phyloP scores from a whole-genome alignment of 257 asterid genomes.

The Solanum neorickii region DNA sequence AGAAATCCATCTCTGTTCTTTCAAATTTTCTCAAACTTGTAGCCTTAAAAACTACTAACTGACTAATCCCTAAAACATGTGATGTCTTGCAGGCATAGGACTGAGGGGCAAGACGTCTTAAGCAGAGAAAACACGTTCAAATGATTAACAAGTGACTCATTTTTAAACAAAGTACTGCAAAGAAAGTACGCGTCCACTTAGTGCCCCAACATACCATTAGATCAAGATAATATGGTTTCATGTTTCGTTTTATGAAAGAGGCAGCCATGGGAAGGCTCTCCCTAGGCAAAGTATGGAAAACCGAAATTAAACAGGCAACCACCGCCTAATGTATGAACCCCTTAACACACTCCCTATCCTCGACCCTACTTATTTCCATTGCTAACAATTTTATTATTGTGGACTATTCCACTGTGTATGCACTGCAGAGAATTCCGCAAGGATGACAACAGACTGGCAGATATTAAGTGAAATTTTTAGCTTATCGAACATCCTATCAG shows the following conservation, averaged over 20 bases:
- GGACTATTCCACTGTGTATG: neutral
- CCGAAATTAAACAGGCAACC: neutral
- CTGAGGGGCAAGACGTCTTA: too few species aligned
- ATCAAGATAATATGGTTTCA: rapidly evolving
- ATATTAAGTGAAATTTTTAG: too few species aligned
- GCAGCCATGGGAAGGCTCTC: neutral
- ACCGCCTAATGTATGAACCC: neutral
- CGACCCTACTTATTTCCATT: neutral
- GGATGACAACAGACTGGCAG: neutral
- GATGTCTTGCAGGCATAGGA: too few species aligned
- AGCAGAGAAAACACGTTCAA: too few species aligned
- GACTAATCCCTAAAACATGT: too few species aligned
- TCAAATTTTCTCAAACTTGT: too few species aligned
- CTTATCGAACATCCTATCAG: too few species aligned
- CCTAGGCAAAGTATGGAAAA: neutral
- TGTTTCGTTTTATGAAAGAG: neutral
- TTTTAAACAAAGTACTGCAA: neutral
- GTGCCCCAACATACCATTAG: neutral
- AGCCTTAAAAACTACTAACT: too few species aligned
- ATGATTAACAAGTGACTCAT: too few species aligned
- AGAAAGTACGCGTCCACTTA: neutral
- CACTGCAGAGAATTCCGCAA: neutral
- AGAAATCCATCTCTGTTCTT: too few species aligned
- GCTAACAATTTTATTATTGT: neutral
- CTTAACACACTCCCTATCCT: neutral